Base-by-base conservation (phyloP, 2,329 filamentous ascomycete species). In the Biscogniauxia mediterranea region DNA sequence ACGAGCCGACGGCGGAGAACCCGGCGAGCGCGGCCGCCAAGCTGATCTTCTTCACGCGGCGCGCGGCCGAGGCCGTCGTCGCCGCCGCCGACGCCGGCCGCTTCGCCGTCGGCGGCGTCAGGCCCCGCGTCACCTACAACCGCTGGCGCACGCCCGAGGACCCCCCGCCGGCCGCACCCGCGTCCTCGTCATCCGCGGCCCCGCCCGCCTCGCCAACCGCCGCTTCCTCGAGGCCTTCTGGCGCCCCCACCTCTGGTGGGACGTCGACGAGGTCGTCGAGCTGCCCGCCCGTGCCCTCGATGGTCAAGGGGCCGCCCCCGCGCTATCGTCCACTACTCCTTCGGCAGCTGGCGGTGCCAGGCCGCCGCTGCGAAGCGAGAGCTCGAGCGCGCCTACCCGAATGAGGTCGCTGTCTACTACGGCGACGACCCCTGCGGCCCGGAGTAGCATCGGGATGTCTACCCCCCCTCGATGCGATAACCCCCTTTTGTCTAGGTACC, bases 371-470 rank as follows among this genome's bases (percentile, higher is more conserved):
- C 8, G 26, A 56, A 28, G 20, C 54, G n/a, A 51, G 56, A 6
- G 61, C 59, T 23, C 54, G 61, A 52, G 61, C 61, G 6, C 55
- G 59, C 9, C 63, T 64, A 17, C 61, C 56, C 13, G 63, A 63
- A 15, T 49, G 59, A 13, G 66, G 66, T 52, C 15, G 8, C 19
- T 6, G 38, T 46, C 6, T 17, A 17, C 15, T 46, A 46, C 6
- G 38, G 38, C 4, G 38, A 46, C 2, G 38, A 46, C 15, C 38
- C 38, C 5, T 46, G 38, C 15, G 38, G 15, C 2, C 17, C 28
- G 28, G 28, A 32, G 38, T 46, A 46, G 38, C 23, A n/a, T n/a
- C n/a, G n/a, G n/a, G n/a, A n/a, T n/a, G n/a, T n/a, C n/a, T n/a
- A n/a, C n/a, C n/a, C n/a, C n/a, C n/a, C n/a, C n/a, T n/a, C n/a